Evolutionary conservation across 1,284 basidiomycete species (phyloP).

Genomic region (Calocybe gambosa): DNA sequence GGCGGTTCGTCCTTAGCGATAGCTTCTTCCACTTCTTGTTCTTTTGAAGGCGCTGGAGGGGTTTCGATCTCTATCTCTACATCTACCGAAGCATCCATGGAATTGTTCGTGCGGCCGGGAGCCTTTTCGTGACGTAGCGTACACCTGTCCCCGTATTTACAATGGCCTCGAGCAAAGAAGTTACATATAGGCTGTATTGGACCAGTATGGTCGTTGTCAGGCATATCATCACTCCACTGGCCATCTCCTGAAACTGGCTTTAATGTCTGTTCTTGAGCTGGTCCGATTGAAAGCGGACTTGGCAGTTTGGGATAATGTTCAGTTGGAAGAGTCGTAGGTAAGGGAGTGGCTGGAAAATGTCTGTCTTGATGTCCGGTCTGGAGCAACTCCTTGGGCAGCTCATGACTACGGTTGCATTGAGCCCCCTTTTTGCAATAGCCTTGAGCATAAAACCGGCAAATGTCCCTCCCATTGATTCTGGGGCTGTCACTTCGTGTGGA

Average conservation of each 20-base stretch:
- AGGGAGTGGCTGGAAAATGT: neutral
- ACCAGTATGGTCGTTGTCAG: conserved; percentile 4
- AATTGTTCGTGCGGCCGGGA: neutral
- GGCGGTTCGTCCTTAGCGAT: neutral
- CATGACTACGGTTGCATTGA: conserved; percentile 6
- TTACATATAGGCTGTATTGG: conserved; percentile 1
- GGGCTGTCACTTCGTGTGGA: neutral
- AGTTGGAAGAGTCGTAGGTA: neutral
- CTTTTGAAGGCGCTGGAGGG: neutral
- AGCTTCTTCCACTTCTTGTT: neutral
- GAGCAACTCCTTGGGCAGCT: neutral
- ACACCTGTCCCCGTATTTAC: conserved; percentile 2
- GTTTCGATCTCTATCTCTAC: neutral
- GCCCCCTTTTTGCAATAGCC: conserved; percentile 27
- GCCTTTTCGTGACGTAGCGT: conserved; percentile 3
- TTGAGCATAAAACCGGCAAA: conserved; percentile 27
- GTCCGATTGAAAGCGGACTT: neutral
- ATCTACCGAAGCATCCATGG: neutral
- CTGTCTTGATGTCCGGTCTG: neutral
- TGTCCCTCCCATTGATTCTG: conserved; percentile 9
- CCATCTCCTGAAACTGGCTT: neutral
- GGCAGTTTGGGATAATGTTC: neutral
- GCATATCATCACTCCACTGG: conserved; percentile 7
- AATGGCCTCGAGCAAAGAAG: conserved; percentile 2
- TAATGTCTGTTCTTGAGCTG: neutral